Conservation (phyloP, 306 rosid genomes). For the Astragalus glycyphyllos region DNA sequence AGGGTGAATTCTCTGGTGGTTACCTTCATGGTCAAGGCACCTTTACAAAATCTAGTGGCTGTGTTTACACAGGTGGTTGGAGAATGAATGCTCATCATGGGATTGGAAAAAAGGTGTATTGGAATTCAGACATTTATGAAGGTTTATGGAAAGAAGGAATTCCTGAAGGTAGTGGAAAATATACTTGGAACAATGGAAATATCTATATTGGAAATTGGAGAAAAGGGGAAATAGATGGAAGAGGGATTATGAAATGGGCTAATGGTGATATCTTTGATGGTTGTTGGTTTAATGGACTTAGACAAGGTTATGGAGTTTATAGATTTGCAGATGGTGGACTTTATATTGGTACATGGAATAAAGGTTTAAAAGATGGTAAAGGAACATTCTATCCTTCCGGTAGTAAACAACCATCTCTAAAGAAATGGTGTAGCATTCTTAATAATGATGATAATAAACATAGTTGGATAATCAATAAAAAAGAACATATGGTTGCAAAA, state of each 20-base stretch:
- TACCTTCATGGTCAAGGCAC: constrained; percentile 85
- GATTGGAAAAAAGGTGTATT: constrained; percentile 70
- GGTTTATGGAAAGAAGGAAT: constrained; percentile 97
- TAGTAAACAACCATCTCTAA: constrained; percentile 65
- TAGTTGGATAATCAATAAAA: constrained; percentile 44
- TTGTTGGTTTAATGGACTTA: constrained; percentile 74
- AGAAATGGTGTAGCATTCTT: constrained; percentile 62
- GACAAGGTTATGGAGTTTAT: constrained; percentile 85
- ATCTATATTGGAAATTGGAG: constrained; percentile 81
- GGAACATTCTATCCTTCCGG: constrained; percentile 90
- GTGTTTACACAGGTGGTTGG: constrained; percentile 76
- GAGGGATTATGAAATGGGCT: constrained; percentile 92
- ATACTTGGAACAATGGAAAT: constrained; percentile 77
- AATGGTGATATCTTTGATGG: constrained; percentile 84
- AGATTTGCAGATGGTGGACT: constrained; percentile 76
- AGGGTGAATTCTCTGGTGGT: constrained; percentile 89
- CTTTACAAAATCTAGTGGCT: constrained; percentile 53
- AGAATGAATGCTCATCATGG: constrained; percentile 92
- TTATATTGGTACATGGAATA: constrained; percentile 90
- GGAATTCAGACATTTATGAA: constrained; percentile 73
- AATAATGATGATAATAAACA: constrained; percentile 34
- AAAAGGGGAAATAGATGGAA: constrained; percentile 78
- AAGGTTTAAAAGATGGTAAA: constrained; percentile 88
- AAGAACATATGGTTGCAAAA: constrained; percentile 41
- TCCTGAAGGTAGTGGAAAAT: constrained; percentile 80